Conservation (phyloP, 495 filamentous ascomycete genomes). For the Aspergillus olivimuriae region DNA sequence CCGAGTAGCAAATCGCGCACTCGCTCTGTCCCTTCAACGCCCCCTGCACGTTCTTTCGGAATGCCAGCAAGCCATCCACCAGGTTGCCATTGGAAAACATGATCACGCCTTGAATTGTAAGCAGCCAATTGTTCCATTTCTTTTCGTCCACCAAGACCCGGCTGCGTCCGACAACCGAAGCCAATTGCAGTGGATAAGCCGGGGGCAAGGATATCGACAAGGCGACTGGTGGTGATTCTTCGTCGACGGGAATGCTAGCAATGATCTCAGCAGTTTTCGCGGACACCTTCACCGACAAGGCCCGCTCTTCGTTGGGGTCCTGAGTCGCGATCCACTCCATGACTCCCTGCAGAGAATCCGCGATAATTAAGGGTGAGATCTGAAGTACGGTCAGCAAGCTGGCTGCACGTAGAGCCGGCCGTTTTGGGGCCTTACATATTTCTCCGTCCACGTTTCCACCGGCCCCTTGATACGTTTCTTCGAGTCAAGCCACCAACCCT, state of each 20-base stretch:
- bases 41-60: constrained; percentile 75
- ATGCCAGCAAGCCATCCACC: constrained; percentile 76
- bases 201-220: constrained; percentile 73
- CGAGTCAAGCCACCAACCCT: constrained; percentile 77
- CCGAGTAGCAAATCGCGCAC: constrained; percentile 95
- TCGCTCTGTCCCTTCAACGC: constrained; percentile 89
- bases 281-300: constrained; percentile 66
- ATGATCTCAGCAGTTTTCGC: constrained; percentile 64
- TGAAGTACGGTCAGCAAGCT: constrained; percentile 8
- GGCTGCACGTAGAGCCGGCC: no score
- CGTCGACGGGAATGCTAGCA: constrained; percentile 80
- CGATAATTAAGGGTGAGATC: constrained; percentile 77
- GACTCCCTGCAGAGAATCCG: constrained; percentile 64
- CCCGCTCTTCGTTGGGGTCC: constrained; percentile 56
- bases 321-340: constrained; percentile 58
- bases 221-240: constrained; percentile 69
- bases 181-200: constrained; percentile 72
- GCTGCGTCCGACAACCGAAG: constrained; percentile 68
- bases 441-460: constrained; percentile 75
- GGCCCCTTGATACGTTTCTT: constrained; percentile 68
- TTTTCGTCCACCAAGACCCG: constrained; percentile 81
- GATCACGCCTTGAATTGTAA: constrained; percentile 84
- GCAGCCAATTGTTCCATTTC: constrained; percentile 83
- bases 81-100: constrained; percentile 82
- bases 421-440: constrained; percentile 44